A percentile compares a stretch with the other conserved stretches of the same genome.
phyloP scores from a whole-genome alignment of 179 eudicot species.

The Sideroxylon spinosum region DNA sequence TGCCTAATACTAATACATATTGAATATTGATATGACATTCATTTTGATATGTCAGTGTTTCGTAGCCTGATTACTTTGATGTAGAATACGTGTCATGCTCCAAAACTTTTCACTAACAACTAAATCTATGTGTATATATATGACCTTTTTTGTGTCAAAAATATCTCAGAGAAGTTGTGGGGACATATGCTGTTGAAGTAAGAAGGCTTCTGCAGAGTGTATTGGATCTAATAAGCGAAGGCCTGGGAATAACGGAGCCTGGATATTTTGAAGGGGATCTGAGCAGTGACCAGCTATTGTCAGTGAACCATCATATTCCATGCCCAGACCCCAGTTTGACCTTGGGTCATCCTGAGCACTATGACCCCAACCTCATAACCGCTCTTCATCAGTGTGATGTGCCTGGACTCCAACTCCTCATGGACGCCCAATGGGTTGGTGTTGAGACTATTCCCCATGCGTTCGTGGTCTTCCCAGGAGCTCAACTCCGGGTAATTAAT shows the following conservation, averaged over 20 bases:
- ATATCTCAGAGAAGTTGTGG: conserved; percentile 39
- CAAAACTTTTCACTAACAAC: too few relatives aligned
- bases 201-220: conserved; percentile 39
- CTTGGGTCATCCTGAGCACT: conserved; percentile 46
- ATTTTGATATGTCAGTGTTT: too few relatives aligned
- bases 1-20: too few relatives aligned
- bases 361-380: conserved; percentile 54
- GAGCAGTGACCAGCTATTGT: conserved; percentile 47
- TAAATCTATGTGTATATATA: too few relatives aligned
- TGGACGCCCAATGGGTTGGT: conserved; percentile 32
- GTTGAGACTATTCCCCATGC: conserved; percentile 35
- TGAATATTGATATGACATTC: too few relatives aligned
- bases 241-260: conserved; percentile 47
- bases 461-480: conserved; percentile 30
- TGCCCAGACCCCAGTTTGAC: conserved; percentile 69
- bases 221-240: conserved; percentile 52
- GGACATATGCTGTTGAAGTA: conserved; percentile 42
- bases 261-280: conserved; percentile 37
- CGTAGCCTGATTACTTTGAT: too few relatives aligned
- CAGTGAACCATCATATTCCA: conserved; percentile 51
- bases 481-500: conserved; percentile 29
- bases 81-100: too few relatives aligned
- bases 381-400: conserved; percentile 22
- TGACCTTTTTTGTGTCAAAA: too few relatives aligned
- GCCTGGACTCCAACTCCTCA: conserved; percentile 32